A percentile compares a stretch with the other conserved stretches of the same genome.
These are phyloP conservation scores for Coccomyxa sp. DNA, from an alignment of 139 green algal genomes.

Conservation along the genomic window DNA sequence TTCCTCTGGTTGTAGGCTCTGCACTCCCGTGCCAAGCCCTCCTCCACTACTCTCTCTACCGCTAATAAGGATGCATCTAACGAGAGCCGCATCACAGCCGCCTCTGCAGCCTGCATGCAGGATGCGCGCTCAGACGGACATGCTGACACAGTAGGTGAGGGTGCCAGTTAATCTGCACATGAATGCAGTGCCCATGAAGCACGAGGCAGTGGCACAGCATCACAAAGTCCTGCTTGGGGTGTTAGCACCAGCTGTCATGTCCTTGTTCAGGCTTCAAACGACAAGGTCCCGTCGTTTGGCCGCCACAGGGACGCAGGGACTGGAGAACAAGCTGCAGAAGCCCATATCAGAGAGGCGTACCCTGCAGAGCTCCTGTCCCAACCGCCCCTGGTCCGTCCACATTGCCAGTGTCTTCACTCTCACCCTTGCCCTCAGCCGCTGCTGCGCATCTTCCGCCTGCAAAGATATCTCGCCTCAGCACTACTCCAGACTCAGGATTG, in stretches of 20 bases:
- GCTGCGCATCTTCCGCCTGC: not conserved
- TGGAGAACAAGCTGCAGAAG: too few relatives aligned
- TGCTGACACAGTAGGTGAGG: not conserved
- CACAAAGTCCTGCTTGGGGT: not conserved
- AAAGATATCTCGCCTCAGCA: not conserved
- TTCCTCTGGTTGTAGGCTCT: conserved; percentile 73
- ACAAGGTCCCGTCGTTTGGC: not conserved
- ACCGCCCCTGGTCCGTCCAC: conserved; percentile 78
- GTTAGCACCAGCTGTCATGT: not conserved
- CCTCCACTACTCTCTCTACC: conserved; percentile 73
- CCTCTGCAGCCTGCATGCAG: conserved; percentile 12
- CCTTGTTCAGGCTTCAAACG: not conserved
- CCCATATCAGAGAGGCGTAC: not conserved
- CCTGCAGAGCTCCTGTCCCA: conserved; percentile 69
- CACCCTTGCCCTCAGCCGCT: conserved; percentile 35
- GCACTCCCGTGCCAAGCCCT: conserved; percentile 51
- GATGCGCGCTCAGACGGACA: not conserved
- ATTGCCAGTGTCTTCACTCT: conserved; percentile 86
- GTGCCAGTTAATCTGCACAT: too few relatives aligned
- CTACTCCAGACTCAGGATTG: not conserved
- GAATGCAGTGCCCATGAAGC: not conserved
- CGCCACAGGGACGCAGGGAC: not conserved
- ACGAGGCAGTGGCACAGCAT: not conserved
- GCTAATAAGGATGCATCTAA: conserved; percentile 45
- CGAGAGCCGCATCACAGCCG: conserved; percentile 37